Percentiles rank a stretch among this genome's conserved stretches.
These are phyloP conservation scores for Pseudogymnoascus sp. DNA, from an alignment of 2,329 filamentous ascomycete genomes.

Conservation along the genomic window DNA sequence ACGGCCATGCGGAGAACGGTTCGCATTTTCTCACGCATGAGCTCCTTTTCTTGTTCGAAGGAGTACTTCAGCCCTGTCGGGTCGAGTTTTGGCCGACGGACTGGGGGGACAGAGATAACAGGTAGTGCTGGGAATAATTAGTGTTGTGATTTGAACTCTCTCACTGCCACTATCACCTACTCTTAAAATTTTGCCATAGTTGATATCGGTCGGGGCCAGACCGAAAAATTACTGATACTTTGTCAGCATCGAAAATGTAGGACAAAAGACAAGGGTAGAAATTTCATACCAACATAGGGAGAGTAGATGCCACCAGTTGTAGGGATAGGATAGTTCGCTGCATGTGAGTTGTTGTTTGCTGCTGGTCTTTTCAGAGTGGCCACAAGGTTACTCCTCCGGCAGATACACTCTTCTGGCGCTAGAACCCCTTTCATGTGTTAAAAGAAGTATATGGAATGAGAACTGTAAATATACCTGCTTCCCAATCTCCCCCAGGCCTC, in stretches of 20 bases:
- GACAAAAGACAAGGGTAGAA: not conserved
- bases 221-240: constrained; percentile 54
- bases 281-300: constrained; percentile 50
- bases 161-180: constrained; percentile 13
- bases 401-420: constrained; percentile 64
- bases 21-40: constrained; percentile 66
- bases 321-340: constrained; percentile 62
- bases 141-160: not conserved
- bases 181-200: constrained; percentile 42
- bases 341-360: constrained; percentile 34
- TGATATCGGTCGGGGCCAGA: constrained; percentile 57
- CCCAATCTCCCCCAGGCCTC: constrained; percentile 72
- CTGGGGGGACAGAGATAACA: constrained; percentile 66
- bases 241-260: not conserved
- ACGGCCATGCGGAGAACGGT: constrained; percentile 62
- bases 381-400: constrained; percentile 64
- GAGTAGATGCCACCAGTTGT: constrained; percentile 63
- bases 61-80: constrained; percentile 60
- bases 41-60: constrained; percentile 60
- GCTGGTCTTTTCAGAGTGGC: constrained; percentile 57
- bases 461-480: constrained; percentile 40
- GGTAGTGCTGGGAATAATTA: constrained; percentile 40
- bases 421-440: constrained; percentile 37
- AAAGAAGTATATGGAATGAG: not conserved
- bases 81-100: constrained; percentile 65